A percentile compares a stretch with the other conserved stretches of the same genome.
Conservation (phyloP, 192 early-diverging fungal species). For the Backusella psychrophila region DNA sequence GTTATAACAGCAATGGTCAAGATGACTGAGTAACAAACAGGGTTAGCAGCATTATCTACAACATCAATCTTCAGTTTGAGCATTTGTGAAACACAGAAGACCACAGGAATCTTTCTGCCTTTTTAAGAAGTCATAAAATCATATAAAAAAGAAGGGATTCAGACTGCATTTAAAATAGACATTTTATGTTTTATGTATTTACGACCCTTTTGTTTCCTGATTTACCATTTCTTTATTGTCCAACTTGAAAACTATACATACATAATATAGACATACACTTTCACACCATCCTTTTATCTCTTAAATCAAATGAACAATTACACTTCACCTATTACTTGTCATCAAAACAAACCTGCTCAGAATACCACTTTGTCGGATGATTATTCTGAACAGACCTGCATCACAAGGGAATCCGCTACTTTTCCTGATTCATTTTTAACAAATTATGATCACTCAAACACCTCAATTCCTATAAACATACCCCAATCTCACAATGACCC, state of each 20-base stretch:
- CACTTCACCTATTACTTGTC: neutral
- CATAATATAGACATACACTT: neutral
- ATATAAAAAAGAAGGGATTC: constrained; percentile 6
- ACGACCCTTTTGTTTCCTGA: neutral
- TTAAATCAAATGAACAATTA: neutral
- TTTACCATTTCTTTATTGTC: neutral
- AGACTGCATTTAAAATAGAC: neutral
- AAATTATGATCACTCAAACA: neutral
- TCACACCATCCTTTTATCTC: neutral
- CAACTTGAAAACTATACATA: neutral
- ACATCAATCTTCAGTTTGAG: neutral
- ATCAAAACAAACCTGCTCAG: neutral
- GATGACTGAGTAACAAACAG: neutral
- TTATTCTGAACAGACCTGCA: neutral
- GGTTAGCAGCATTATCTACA: neutral
- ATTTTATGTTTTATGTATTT: constrained; percentile 1
- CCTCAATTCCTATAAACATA: neutral
- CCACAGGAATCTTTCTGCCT: neutral
- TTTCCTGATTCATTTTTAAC: neutral
- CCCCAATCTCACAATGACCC: neutral
- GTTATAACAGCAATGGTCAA: neutral
- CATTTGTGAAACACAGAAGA: neutral
- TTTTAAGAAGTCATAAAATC: constrained; percentile 3
- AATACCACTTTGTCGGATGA: neutral
- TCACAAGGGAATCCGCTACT: neutral